Base-by-base conservation (phyloP, 805 yeast species). In the Candida lessepsii region DNA sequence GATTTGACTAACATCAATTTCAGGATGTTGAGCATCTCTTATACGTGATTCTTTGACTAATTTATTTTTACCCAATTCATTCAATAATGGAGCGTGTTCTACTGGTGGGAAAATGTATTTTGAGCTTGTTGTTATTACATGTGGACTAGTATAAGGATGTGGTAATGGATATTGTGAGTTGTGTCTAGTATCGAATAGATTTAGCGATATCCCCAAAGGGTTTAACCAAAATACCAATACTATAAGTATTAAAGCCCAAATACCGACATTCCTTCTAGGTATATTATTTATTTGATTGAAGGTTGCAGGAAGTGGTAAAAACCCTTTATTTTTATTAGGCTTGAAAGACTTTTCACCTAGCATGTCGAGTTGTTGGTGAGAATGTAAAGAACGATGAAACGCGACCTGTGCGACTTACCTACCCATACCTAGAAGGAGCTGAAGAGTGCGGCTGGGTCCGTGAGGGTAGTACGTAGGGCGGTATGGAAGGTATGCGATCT, bases 61-160 rank as follows among this genome's bases (percentile, higher is more conserved):
- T 11, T 71, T 67, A 39, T 71, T 68, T 15, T 78, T 58, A 1
- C 80, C 75, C 37, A 84, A 54, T 42, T 80, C 81, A 48, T 77
- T 75, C 44, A 85, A 65, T 16, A 73, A 57, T 0, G 80, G 76
- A 4, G 86, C 81, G 52, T 84, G 81, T 48, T 84, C 89, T 26
- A 83, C 71, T n/a, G 79, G 75, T n/a, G 93, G 93, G 53, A 75
- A 84, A 10, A 85, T 81, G 52, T 77, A 71, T 27, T 71, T 67
- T 14, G 79, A 70, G 9, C 67, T 60, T 11, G 83, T 74, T 15
- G 65, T 68, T 19, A 79, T 66, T 13, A 42, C 45, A 35, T 60
- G 52, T 9, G 39, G 45, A 26, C 64, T 54, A 11, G 71, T 64
- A 29, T 52, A 54, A 5, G 70, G 66, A 40, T 60, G 71, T 2